Percentiles rank a stretch among this genome's conserved stretches.
These are phyloP conservation scores for Septoria petroselini DNA, from an alignment of 2,329 filamentous ascomycete species.

Conservation along the genomic window DNA sequence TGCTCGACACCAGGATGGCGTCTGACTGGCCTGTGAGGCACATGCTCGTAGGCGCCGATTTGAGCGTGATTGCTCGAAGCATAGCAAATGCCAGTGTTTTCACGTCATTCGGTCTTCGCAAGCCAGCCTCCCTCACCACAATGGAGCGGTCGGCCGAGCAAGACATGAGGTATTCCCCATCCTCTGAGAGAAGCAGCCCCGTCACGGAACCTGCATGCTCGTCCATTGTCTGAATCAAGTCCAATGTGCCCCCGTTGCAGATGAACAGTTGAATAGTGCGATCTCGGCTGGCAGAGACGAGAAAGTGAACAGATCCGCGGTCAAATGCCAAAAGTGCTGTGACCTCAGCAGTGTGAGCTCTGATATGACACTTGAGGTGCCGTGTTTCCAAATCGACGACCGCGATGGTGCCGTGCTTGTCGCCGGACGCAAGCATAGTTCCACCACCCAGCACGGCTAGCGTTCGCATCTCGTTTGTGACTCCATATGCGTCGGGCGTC, in stretches of 20 bases:
- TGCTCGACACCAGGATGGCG: slow-evolving; percentile 57
- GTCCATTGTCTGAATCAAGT: slow-evolving; percentile 83
- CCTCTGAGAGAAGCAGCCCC: slow-evolving; percentile 69
- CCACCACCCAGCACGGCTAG: slow-evolving; percentile 60
- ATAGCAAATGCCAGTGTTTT: slow-evolving; percentile 73
- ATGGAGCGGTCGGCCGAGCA: slow-evolving; percentile 85
- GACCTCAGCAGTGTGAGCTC: slow-evolving; percentile 83
- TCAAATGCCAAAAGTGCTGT: slow-evolving; percentile 75
- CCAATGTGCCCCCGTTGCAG: slow-evolving; percentile 48
- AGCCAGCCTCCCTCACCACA: slow-evolving; percentile 74
- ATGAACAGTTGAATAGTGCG: slow-evolving; percentile 88
- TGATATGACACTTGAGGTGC: slow-evolving; percentile 65
- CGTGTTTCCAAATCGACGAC: slow-evolving; percentile 59
- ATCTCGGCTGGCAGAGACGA: slow-evolving; percentile 83
- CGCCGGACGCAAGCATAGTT: slow-evolving; percentile 72
- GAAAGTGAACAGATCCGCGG: slow-evolving; percentile 58
- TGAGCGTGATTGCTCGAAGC: slow-evolving; percentile 73
- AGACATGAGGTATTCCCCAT: slow-evolving; percentile 68
- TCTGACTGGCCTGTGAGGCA: slow-evolving; percentile 61
- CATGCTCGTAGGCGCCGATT: slow-evolving; percentile 85
- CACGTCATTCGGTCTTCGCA: slow-evolving; percentile 58
- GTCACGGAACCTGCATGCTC: slow-evolving; percentile 87
- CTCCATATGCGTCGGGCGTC: slow-evolving; percentile 45
- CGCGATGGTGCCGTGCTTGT: slow-evolving; percentile 75
- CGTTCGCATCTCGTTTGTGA: slow-evolving; percentile 56